These are phyloP conservation scores for Anthoceros angustus DNA, from an alignment of 225 moss, liverwort and hornwort species.

Conservation along the genomic window DNA sequence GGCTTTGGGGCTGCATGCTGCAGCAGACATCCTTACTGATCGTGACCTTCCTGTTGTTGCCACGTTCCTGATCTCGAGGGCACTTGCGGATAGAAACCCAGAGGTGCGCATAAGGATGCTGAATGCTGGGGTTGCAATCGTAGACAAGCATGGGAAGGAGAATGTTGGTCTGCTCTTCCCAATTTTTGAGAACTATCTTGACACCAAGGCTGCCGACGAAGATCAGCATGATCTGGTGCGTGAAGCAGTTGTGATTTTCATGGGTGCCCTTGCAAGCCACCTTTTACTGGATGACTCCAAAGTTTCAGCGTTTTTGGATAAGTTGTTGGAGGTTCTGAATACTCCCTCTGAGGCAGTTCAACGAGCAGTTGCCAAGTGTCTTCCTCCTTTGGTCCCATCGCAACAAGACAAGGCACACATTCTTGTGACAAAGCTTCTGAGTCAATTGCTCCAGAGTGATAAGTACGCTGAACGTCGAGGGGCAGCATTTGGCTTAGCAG, in stretches of 20 bases:
- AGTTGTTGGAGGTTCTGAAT: conserved; percentile 81
- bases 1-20: conserved; percentile 66
- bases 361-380: conserved; percentile 86
- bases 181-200: conserved; percentile 84
- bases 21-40: conserved; percentile 74
- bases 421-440: conserved; percentile 46
- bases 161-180: conserved; percentile 81
- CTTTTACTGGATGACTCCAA: conserved; percentile 65
- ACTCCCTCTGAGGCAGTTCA: conserved; percentile 98
- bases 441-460: conserved; percentile 55
- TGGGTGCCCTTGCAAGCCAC: conserved; percentile 96
- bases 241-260: conserved; percentile 89
- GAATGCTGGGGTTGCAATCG: conserved; percentile 84
- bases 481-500: conserved; percentile 98
- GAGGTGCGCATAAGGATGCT: conserved; percentile 86
- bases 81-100: conserved; percentile 77
- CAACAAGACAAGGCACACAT: conserved; percentile 79
- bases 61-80: conserved; percentile 89
- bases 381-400: conserved; percentile 78
- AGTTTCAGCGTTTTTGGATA: conserved; percentile 54
- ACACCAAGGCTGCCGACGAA: conserved; percentile 92
- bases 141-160: conserved; percentile 82
- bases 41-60: conserved; percentile 72
- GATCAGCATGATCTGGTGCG: conserved; percentile 88
- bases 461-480: conserved; percentile 94